Base-by-base conservation (phyloP, 805 yeast genomes). In the Metschnikowia koreensis region DNA sequence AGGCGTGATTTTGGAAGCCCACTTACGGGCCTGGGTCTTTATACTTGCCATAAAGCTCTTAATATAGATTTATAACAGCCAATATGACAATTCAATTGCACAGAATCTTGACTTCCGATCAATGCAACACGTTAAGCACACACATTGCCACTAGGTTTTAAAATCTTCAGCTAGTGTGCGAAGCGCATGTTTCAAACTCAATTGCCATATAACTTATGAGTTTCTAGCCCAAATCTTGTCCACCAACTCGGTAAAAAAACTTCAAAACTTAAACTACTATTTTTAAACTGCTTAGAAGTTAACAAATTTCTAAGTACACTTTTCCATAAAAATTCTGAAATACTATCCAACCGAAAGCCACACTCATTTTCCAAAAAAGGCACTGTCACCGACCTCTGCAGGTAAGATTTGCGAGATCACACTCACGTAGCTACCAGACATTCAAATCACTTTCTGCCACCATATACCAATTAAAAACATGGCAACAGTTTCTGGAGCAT, bases 401-500 rank as follows among this genome's bases (percentile, higher is more conserved):
- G 28, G 41, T 37, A 41, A 34, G 28, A 29, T 9, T 37, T 28
- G 46, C 45, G 39, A 31, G 44, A 9, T 12, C 34, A 31, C 34
- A 3, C 13, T 10, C 12, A 31, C 34, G 10, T 31, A 31, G 10
- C 34, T 12, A 31, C 13, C 39, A 44, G 34, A n/a, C 9, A 6
- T 22, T 16, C 45, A 41, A 6, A 9, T 31, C 34, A 31, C 34
- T 10, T 31, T 12, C 34, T 31, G 13, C 13, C 34, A 31, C 34
- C 34, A 31, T 12, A 31, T 31, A 31, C 10, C 34, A 10, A 22
- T 22, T 22, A 22, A 12, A 10, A 36, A 26, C n/a, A 58, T 59
- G 61, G 63, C 63, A 7, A 54, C 65, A 10, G 67, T 69, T n/a
- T 59, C 73, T 7, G 84, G 85, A 47, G 82, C 84, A 15, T 84